A percentile compares a stretch with the other conserved stretches of the same genome.
Evolutionary conservation across 306 rosid genomes (phyloP).

Genomic region (Ormosia semicastrata): DNA sequence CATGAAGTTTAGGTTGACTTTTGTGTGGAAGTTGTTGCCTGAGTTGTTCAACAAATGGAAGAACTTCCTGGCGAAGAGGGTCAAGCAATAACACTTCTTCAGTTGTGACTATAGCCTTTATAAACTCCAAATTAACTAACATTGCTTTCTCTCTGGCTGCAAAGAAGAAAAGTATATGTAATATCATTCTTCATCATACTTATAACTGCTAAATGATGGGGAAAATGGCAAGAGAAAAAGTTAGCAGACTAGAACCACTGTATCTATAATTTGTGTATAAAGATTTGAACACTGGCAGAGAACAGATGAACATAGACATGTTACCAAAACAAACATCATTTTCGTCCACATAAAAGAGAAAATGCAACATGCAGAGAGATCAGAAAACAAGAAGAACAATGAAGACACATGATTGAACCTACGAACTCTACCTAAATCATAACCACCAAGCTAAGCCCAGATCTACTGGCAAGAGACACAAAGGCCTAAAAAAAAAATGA

Average conservation of each 20-base stretch:
- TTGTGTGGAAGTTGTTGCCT: constrained; percentile 69
- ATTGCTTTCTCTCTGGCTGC: neutral
- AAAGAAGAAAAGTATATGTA: neutral
- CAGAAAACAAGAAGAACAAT: no score
- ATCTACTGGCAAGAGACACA: no score
- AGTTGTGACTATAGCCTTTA: constrained; percentile 49
- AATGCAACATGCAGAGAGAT: neutral
- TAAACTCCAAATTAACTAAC: neutral
- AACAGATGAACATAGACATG: neutral
- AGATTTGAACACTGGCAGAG: neutral
- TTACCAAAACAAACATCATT: neutral
- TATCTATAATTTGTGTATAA: neutral
- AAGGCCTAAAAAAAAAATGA: no score
- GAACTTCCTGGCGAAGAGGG: constrained; percentile 66
- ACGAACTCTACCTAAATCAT: no score
- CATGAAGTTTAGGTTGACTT: constrained; percentile 47
- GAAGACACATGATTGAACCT: no score
- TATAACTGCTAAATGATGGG: neutral
- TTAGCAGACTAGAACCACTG: neutral
- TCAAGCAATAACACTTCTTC: neutral
- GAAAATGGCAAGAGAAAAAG: neutral
- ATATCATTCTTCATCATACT: constrained; percentile 6
- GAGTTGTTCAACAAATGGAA: constrained; percentile 91
- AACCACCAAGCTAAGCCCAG: no score
- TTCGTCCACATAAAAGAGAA: neutral